These are phyloP conservation scores for Extremus antarcticus DNA, from an alignment of 495 filamentous ascomycete genomes.

Conservation along the genomic window DNA sequence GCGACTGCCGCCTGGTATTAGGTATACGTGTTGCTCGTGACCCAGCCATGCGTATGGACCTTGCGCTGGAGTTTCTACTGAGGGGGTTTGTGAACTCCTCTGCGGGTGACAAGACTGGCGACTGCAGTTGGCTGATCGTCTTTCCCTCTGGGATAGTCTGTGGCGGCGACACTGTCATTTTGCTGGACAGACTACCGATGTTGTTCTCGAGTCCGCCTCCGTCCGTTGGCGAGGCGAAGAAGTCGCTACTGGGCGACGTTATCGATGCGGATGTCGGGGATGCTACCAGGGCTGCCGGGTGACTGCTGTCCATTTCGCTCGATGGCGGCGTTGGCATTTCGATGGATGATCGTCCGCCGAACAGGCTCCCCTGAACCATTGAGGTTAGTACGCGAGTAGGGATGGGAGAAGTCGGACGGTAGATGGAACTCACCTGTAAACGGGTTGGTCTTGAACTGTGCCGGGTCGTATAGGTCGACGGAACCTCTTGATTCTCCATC, in stretches of 20 bases:
- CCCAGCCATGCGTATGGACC: slow-evolving; percentile 3
- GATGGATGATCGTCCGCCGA: slow-evolving; percentile 3
- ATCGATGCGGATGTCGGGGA: slow-evolving; percentile 18
- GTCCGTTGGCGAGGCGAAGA: slow-evolving; percentile 5
- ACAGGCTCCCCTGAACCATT: slow-evolving; percentile 9
- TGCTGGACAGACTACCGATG: slow-evolving; percentile 14
- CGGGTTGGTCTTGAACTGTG: slow-evolving; percentile 18
- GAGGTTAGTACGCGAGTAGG: too few relatives aligned
- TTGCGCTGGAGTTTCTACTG: slow-evolving; percentile 13
- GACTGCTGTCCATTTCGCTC: neutral
- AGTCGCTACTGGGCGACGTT: slow-evolving; percentile 12
- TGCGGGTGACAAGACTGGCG: slow-evolving; percentile 2
- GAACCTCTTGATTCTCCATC: neutral
- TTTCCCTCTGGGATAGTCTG: slow-evolving; percentile 15
- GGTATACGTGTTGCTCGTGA: slow-evolving; percentile 11
- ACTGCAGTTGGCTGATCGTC: slow-evolving; percentile 1
- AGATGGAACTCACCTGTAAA: slow-evolving; percentile 17
- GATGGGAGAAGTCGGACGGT: too few relatives aligned
- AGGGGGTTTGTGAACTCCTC: slow-evolving; percentile 7
- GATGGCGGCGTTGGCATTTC: slow-evolving; percentile 1
- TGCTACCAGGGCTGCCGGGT: neutral
- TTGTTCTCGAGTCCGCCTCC: slow-evolving; percentile 11
- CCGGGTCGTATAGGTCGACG: slow-evolving; percentile 9
- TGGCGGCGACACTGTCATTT: slow-evolving; percentile 7
- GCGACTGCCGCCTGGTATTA: slow-evolving; percentile 5